Base-by-base conservation (phyloP, 208 protist species). In the Trypanosoma cruzi region DNA sequence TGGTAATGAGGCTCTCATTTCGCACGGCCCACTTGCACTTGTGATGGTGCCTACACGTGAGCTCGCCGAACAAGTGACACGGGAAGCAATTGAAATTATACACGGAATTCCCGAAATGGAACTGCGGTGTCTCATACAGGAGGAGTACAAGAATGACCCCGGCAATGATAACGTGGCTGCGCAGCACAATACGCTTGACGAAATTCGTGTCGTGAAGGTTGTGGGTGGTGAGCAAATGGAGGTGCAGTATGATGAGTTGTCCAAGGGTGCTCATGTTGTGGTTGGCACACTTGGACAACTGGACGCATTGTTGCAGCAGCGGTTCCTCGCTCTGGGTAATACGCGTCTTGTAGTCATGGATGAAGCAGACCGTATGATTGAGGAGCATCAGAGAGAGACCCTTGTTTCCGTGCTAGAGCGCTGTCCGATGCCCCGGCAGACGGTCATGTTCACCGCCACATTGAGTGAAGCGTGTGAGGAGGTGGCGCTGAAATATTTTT, bases 371-470 rank as follows among this genome's bases (percentile, higher is more conserved):
- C 83, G 94, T 49, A 96, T 99, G 72, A 88, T 93, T 56, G 92
- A 98, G 73, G 87, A 98, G 53, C 90, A 98, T 57, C 71, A 75
- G n/a, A 68, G 63, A 34, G 71, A 79, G 6, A 24, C 46, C 2
- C 74, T 99, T 22, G 73, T 96, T 24, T 79, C 78, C 4, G 97
- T 99, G 44, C 81, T 99, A 14, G 80, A 96, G 74, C 80, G 71
- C 14, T 85, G 86, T 53, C 89, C 84, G 20, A 11, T 58, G n/a
- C 67, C 96, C 20, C 79, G 96, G 32, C 87, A 94, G 54, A 99
- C 98, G 0, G 86, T 94, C 40, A 86, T 99, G 34, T 99, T 99
- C 70, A 99, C 97, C 3, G 98, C 98, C 0, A 99, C 98, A 11
- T 96, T 99, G 84, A 81, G 75, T 28, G 34, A 54, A 0, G 70